Evolutionary conservation across 2,329 filamentous ascomycete species (phyloP), one percentile per base, ranked within the genome.

Genomic region (Epichloe aotearoae): DNA sequence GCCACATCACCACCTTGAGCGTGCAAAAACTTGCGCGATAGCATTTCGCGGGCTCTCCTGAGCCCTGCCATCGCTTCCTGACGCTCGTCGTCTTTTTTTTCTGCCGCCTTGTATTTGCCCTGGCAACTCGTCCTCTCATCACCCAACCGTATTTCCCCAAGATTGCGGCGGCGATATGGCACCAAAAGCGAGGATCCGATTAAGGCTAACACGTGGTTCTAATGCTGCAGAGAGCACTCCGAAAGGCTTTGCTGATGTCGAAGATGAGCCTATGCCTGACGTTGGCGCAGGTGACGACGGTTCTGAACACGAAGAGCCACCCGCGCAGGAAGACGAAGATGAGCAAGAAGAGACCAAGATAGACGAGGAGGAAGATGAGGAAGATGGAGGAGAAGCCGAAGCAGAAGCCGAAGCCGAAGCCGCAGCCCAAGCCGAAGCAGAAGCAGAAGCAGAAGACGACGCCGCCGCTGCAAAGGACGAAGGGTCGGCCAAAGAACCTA

Each of bases 401-500:
- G 64, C 62, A 61, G 69, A 67, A 52, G 61, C 26, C 1, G 47
- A 44, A 8, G 33, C 14, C 17, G 45, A 6, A 39, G 45, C 12
- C 0, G 30, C 17, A 6, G 46, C 19, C 1, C 33, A 57, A 20
- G 64, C 63, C 61, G 68, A 67, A 52, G 61, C 23, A 1, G 23
- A 33, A 6, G 46, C 19, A 2, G 40, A 58, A 20, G 64, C 63
- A 61, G 68, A 67, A 52, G 61, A 59, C 4, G 61, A 58, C 3
- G 20, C 30, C 4, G 47, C 33, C 7, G 68, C 61, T 12, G 48
- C 45, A 14, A 66, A 62, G 8, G 62, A 66, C 17, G 72, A 73
- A 19, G 69, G 70, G 46, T 73, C 70, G 2, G 66, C 61, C 38
- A 78, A 79, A 60, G 73, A 77, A 11, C 73, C 76, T 1, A 72